Percentiles rank a stretch among this genome's conserved stretches.
These are phyloP conservation scores for Aureobasidium sp. DNA, from an alignment of 2,329 filamentous ascomycete genomes.

Conservation along the genomic window DNA sequence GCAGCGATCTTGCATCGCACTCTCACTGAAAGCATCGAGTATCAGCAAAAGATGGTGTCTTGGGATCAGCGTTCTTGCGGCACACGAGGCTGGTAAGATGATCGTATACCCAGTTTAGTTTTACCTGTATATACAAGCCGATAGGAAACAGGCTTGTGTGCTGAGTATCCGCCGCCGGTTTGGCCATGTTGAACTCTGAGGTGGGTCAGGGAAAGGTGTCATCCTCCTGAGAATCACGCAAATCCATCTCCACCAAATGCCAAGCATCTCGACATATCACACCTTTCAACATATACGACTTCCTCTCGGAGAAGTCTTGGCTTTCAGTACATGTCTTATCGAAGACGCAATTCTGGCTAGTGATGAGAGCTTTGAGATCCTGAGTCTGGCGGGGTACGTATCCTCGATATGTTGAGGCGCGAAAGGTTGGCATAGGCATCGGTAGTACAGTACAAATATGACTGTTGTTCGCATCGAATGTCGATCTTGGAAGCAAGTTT, in stretches of 20 bases:
- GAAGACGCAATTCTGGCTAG: not conserved
- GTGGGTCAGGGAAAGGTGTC: not conserved
- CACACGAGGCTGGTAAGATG: not conserved
- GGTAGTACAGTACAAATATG: not conserved
- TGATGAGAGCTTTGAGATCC: not conserved
- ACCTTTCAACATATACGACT: not conserved
- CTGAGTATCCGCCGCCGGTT: not conserved
- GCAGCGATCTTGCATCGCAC: not conserved
- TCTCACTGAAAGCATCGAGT: not conserved
- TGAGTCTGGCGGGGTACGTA: not conserved
- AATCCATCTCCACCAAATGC: not conserved
- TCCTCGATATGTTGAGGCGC: not conserved
- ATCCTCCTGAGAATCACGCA: not conserved
- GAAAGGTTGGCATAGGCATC: not conserved
- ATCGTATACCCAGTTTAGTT: not conserved
- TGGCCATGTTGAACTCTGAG: not conserved
- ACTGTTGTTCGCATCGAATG: not conserved
- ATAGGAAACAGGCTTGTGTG: too few relatives aligned
- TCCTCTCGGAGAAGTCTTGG: not conserved
- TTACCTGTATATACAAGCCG: too few relatives aligned
- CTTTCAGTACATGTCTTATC: not conserved
- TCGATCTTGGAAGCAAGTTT: not conserved
- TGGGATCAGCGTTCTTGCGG: not conserved
- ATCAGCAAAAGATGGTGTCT: not conserved
- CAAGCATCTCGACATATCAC: slow-evolving; percentile 1